Conservation (phyloP, 768 basidiomycete genomes). For the Rubroboletus satanas region DNA sequence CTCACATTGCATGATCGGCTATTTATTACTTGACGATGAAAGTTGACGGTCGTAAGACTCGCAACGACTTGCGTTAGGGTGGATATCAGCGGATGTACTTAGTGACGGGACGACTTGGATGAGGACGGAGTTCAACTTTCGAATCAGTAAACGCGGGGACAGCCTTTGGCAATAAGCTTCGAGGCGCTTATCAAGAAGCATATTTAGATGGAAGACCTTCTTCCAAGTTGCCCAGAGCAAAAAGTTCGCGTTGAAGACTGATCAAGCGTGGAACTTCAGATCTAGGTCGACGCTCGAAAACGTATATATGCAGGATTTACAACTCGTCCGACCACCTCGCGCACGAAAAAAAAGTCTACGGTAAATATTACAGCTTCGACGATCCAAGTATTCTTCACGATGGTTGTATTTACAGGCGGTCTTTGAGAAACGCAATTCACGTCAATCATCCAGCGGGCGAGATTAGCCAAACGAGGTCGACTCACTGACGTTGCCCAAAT, state of each 20-base stretch:
- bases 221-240: not conserved
- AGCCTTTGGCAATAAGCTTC: not conserved
- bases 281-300: not conserved
- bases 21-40: not conserved
- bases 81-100: not conserved
- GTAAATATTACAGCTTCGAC: conserved; percentile 16
- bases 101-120: not conserved
- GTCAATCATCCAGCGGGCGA: not conserved
- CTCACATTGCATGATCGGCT: conserved; percentile 1
- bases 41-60: not conserved
- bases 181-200: conserved; percentile 1
- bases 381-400: not conserved
- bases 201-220: conserved; percentile 3
- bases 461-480: conserved; percentile 5
- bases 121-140: not conserved
- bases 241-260: not conserved
- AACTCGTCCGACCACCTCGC: not conserved
- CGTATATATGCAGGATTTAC: conserved; percentile 2
- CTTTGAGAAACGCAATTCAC: conserved; percentile 2
- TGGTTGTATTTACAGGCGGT: conserved; percentile 20
- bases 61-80: not conserved
- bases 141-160: not conserved
- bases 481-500: conserved; percentile 72
- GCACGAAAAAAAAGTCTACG: conserved; percentile 11
- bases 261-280: not conserved